Evolutionary conservation across 495 filamentous ascomycete genomes (phyloP).

Genomic region (Aspergillus hancockii): DNA sequence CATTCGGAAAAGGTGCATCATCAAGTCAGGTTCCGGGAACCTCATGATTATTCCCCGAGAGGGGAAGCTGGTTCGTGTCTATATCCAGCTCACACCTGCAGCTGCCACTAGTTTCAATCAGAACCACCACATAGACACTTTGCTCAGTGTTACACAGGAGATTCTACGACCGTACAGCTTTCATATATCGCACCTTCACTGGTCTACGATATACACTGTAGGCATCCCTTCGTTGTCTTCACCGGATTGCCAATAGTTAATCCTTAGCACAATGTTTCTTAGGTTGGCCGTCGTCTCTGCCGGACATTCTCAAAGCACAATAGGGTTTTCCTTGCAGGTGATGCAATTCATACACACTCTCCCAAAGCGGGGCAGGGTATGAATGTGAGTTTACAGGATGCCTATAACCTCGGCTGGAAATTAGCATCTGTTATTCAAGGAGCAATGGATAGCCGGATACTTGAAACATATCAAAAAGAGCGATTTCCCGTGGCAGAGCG

Average conservation of each 20-base stretch:
- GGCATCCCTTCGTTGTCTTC: too few species aligned
- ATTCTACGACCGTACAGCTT: constrained; percentile 65
- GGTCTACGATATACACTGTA: constrained; percentile 46
- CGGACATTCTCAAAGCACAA: constrained; percentile 58
- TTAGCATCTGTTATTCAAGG: constrained; percentile 60
- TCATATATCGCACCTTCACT: constrained; percentile 60
- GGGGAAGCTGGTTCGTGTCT: constrained; percentile 65
- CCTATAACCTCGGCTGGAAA: constrained; percentile 79
- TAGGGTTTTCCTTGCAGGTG: constrained; percentile 64
- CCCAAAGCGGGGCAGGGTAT: constrained; percentile 78
- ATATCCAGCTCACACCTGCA: constrained; percentile 57
- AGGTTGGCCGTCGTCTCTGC: constrained; percentile 69
- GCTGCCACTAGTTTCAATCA: background rate
- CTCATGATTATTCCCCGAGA: constrained; percentile 71
- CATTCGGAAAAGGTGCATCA: constrained; percentile 62
- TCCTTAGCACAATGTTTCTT: constrained; percentile 29
- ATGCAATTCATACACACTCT: constrained; percentile 61
- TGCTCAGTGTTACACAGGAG: constrained; percentile 44
- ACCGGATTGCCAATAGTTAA: too few species aligned
- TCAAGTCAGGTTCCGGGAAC: constrained; percentile 60
- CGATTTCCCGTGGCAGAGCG: constrained; percentile 63
- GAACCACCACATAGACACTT: background rate
- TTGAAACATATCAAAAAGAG: constrained; percentile 66
- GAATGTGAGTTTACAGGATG: constrained; percentile 69
- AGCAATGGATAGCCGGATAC: constrained; percentile 47